Conservation (phyloP, 306 rosid species). For the Quercus dentata region DNA sequence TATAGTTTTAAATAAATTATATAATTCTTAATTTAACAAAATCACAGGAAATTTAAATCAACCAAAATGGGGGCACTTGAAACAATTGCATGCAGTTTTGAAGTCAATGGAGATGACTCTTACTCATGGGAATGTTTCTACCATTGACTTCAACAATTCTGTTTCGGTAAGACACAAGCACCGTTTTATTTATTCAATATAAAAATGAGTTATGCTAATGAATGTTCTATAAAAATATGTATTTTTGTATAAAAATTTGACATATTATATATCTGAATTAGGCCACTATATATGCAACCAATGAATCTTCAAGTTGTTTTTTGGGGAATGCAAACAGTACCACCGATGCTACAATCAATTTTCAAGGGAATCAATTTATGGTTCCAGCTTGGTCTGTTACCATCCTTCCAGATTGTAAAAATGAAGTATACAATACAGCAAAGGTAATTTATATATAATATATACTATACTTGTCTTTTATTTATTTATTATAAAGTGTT, state of each 20-base stretch:
- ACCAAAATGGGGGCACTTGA: slow-evolving; percentile 58
- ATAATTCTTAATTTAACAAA: neutral
- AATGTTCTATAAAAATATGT: too few species aligned
- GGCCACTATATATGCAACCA: slow-evolving; percentile 41
- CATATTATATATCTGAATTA: neutral
- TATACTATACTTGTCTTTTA: neutral
- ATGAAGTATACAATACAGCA: slow-evolving; percentile 51
- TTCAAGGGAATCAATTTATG: slow-evolving; percentile 11
- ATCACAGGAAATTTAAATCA: slow-evolving; percentile 11
- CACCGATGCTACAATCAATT: slow-evolving; percentile 40
- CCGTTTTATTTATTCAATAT: neutral
- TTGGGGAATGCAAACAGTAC: slow-evolving; percentile 40
- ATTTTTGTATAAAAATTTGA: too few species aligned
- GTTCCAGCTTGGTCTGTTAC: slow-evolving; percentile 73
- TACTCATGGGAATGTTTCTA: slow-evolving; percentile 28
- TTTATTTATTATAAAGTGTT: too few species aligned
- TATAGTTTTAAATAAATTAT: too few species aligned
- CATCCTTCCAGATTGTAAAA: slow-evolving; percentile 49
- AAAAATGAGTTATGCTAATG: neutral
- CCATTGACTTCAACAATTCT: slow-evolving; percentile 36
- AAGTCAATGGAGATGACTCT: slow-evolving; percentile 45
- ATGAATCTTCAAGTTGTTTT: slow-evolving; percentile 39
- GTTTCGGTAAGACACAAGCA: slow-evolving; percentile 12
- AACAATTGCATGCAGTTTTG: slow-evolving; percentile 42
- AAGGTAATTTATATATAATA: slow-evolving; percentile 15